These are phyloP conservation scores for Colletotrichum salicis DNA, from an alignment of 2,329 filamentous ascomycete genomes.

Conservation along the genomic window DNA sequence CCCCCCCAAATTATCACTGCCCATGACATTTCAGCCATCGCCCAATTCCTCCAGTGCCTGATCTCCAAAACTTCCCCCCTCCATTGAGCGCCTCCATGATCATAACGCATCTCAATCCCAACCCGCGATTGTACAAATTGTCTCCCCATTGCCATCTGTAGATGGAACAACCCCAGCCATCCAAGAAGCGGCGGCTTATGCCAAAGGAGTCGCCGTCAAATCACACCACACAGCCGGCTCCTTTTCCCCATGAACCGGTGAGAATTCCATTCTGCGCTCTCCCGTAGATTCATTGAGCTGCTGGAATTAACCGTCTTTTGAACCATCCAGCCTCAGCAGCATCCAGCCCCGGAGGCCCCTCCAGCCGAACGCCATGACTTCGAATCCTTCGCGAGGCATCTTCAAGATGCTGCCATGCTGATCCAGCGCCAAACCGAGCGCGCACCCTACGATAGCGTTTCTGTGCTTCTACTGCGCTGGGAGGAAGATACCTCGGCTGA, in stretches of 20 bases:
- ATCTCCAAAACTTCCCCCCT: not conserved
- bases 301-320: slow-evolving; percentile 29
- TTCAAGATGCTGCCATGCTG: slow-evolving; percentile 75
- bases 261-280: slow-evolving; percentile 33
- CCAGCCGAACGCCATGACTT: slow-evolving; percentile 68
- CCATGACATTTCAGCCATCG: not conserved
- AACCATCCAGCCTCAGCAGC: slow-evolving; percentile 44
- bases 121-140: not conserved
- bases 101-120: not conserved
- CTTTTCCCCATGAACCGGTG: slow-evolving; percentile 34
- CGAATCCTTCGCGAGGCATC: slow-evolving; percentile 73
- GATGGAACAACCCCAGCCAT: slow-evolving; percentile 38
- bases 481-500: slow-evolving; percentile 67
- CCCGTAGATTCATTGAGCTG: not conserved
- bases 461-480: slow-evolving; percentile 71
- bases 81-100: slow-evolving; percentile 12
- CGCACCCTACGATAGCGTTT: slow-evolving; percentile 66
- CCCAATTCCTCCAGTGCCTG: not conserved
- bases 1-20: not conserved
- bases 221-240: slow-evolving; percentile 27
- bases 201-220: slow-evolving; percentile 26
- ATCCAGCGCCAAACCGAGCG: slow-evolving; percentile 72
- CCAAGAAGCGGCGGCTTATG: slow-evolving; percentile 36
- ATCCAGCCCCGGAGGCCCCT: slow-evolving; percentile 53
- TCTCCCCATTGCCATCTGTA: slow-evolving; percentile 27